Evolutionary conservation across 192 early-diverging fungal species (phyloP), one percentile per base, ranked within the genome.

Genomic region (Pilobolus umbonatus): DNA sequence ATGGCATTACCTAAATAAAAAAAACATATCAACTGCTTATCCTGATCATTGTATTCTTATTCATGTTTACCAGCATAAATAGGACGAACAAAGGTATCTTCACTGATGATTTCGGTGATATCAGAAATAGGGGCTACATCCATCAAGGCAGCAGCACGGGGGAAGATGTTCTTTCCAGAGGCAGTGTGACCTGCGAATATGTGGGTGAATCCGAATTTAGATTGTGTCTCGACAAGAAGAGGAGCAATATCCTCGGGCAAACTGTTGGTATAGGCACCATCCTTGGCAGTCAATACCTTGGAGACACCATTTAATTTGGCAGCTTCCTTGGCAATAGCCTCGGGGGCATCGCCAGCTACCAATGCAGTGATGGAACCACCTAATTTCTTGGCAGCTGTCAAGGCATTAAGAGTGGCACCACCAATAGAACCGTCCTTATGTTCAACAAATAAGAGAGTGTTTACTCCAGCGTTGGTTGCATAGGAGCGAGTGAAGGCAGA

Each of bases 61-160:
- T 66, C 19, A 31, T 32, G 43, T 72, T 44, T 71, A 90, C 93
- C 96, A 51, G 96, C 96, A 71, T 94, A 98, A 72, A 98, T 95
- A 29, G 96, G 96, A 11, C 96, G 83, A 48, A 93, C 85, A 81
- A 98, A 98, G 15, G 88, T 92, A 60, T 95, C 92, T 26, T 79
- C 83, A 58, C 78, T 57, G 68, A 89, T 81, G 39, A 98, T 76
- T 38, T 65, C 82, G 64, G 80, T 88, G 43, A 96, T 85, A 62
- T 98, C 96, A 14, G 96, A 94, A 42, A 98, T 76, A 67, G 86
- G 88, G 65, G 86, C 85, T 52, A 95, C 88, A 63, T 98, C 94
- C 58, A 95, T 72, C 17, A 95, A 66, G 19, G 96, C 96, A 32
- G 93, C 93, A 52, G 87, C 85, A n/a, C 96, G 86, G 22, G 96